These are phyloP conservation scores for Hyphochytrium catenoides DNA, from an alignment of 352 stramenopile genomes.

Conservation along the genomic window DNA sequence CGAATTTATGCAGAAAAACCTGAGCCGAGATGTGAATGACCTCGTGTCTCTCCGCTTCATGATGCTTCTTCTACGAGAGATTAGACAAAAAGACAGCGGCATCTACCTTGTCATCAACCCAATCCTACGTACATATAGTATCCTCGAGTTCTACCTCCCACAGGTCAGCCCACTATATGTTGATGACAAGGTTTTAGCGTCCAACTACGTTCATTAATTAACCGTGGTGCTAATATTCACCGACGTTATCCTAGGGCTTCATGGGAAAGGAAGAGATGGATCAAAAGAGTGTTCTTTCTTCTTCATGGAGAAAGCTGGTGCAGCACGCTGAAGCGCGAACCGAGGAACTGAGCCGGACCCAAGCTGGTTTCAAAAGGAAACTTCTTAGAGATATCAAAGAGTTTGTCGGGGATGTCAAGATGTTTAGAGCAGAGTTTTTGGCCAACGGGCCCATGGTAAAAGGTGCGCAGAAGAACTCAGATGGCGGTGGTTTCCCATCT, in stretches of 20 bases:
- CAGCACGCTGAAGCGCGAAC: conserved; percentile 75
- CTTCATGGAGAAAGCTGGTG: conserved; percentile 92
- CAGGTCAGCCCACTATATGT: no score
- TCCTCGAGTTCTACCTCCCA: conserved; percentile 82
- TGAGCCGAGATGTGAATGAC: conserved; percentile 81
- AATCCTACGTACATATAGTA: conserved; percentile 95
- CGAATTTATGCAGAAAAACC: conserved; percentile 67
- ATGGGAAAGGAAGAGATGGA: conserved; percentile 99
- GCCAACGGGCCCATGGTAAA: conserved; percentile 89
- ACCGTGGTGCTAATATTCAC: no score
- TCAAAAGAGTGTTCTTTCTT: conserved; percentile 88
- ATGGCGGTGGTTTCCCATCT: no score
- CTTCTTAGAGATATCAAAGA: conserved; percentile 87
- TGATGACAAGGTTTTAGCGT: no score
- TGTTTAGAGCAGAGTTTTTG: conserved; percentile 85
- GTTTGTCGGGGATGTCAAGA: conserved; percentile 86
- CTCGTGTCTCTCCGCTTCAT: conserved; percentile 89
- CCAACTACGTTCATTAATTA: no score
- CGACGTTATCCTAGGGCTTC: conserved; percentile 73
- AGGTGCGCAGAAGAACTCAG: no score
- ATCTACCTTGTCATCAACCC: conserved; percentile 97
- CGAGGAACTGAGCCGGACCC: conserved; percentile 83
- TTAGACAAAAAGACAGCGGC: conserved; percentile 83
- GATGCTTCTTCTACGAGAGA: conserved; percentile 91
- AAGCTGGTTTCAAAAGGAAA: conserved; percentile 83